Percentiles rank a stretch among this genome's conserved stretches.
Evolutionary conservation across 2,329 filamentous ascomycete genomes (phyloP).

Genomic region (Penicillium sp.): DNA sequence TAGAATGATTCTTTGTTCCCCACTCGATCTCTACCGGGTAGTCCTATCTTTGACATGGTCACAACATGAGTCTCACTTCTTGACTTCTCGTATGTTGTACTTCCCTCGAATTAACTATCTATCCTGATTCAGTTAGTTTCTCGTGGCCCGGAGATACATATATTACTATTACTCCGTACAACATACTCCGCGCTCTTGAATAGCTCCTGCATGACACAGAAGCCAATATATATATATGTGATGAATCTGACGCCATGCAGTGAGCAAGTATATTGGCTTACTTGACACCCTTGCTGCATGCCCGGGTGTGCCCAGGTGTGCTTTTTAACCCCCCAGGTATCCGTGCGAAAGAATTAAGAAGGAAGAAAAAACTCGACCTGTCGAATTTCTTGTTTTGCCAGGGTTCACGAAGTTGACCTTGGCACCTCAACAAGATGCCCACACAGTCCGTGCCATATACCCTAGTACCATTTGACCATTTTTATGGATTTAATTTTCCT

Average conservation of each 20-base stretch:
- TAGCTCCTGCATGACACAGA: slow-evolving; percentile 9
- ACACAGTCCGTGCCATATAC: neutral
- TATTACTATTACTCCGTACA: neutral
- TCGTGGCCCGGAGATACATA: neutral
- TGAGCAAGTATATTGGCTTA: neutral
- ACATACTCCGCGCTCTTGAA: neutral
- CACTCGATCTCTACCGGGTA: neutral
- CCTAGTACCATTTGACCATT: no score
- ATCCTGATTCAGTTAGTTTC: neutral
- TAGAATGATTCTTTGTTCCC: slow-evolving; percentile 1
- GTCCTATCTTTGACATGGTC: neutral
- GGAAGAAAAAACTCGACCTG: neutral
- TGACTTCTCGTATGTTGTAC: no score
- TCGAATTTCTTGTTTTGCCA: neutral
- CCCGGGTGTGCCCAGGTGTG: neutral
- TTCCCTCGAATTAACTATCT: neutral
- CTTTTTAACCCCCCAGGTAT: neutral
- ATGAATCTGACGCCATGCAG: slow-evolving; percentile 1
- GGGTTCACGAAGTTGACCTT: neutral
- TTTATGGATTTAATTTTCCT: neutral
- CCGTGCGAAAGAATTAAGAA: neutral
- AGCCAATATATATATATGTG: neutral
- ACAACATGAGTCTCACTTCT: neutral
- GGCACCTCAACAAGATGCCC: neutral
- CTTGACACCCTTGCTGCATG: slow-evolving; percentile 6